Conservation (phyloP, 257 asterid genomes). For the Solanum pinnatisectum region DNA sequence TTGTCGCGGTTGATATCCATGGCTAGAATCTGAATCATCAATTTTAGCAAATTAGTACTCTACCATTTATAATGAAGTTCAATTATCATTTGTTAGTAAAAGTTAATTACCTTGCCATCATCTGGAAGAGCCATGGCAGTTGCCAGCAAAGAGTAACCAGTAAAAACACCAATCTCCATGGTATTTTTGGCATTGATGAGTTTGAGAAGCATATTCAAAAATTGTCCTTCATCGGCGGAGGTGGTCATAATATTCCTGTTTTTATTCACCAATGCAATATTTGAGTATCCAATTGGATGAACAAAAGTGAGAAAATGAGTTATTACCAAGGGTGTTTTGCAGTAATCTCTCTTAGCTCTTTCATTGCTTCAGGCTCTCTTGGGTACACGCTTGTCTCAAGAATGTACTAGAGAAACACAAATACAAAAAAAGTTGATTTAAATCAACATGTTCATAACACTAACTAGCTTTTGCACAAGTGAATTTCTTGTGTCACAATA, state of each 20-base stretch:
- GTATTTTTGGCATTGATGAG: slow-evolving; percentile 45
- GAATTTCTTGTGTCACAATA: background rate
- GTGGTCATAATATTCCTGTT: background rate
- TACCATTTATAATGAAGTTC: too few relatives aligned
- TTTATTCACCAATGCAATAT: background rate
- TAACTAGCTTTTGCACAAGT: background rate
- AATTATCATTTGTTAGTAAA: background rate
- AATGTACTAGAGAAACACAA: slow-evolving; percentile 9
- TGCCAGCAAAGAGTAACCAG: slow-evolving; percentile 48
- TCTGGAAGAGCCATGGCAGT: slow-evolving; percentile 52
- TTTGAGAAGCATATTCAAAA: slow-evolving; percentile 39
- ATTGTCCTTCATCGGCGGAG: slow-evolving; percentile 10
- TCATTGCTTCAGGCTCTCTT: slow-evolving; percentile 34
- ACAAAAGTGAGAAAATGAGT: background rate
- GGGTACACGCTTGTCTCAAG: slow-evolving; percentile 42
- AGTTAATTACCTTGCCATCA: slow-evolving; percentile 29
- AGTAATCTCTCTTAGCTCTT: slow-evolving; percentile 22
- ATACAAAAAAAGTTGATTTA: too few relatives aligned
- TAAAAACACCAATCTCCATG: slow-evolving; percentile 42
- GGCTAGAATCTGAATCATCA: slow-evolving; percentile 24
- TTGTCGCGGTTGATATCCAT: slow-evolving; percentile 48
- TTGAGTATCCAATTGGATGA: background rate
- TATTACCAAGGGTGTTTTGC: slow-evolving; percentile 14
- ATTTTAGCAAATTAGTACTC: background rate
- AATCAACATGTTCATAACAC: background rate